Evolutionary conservation across 495 filamentous ascomycete species (phyloP).

Genomic region (Hapsidospora chrysogenum): DNA sequence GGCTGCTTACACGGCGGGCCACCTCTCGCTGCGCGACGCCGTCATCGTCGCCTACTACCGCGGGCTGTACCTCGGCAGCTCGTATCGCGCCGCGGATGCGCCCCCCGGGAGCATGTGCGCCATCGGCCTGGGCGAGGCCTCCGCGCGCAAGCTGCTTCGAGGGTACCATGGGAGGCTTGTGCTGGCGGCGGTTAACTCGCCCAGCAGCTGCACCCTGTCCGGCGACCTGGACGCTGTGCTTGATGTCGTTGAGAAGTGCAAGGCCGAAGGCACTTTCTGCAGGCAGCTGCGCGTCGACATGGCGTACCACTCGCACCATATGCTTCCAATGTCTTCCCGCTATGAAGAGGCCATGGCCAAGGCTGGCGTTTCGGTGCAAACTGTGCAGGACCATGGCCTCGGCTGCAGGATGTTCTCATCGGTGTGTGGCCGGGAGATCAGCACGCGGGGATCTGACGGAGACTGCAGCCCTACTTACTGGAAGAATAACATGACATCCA

Average conservation of each 20-base stretch:
- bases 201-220: constrained; percentile 15
- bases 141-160: constrained; percentile 8
- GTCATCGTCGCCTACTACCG: constrained; percentile 14
- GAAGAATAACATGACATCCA: constrained; percentile 16
- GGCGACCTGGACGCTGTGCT: constrained; percentile 7
- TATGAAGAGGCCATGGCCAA: constrained; percentile 11
- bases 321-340: constrained; percentile 9
- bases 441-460: not conserved
- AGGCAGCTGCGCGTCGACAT: constrained; percentile 7
- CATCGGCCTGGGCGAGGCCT: constrained; percentile 9
- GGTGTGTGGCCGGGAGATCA: constrained; percentile 1
- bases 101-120: constrained; percentile 26
- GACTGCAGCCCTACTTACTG: constrained; percentile 15
- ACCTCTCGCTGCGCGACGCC: constrained; percentile 20
- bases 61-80: constrained; percentile 13
- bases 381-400: constrained; percentile 2
- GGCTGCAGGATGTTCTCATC: constrained; percentile 5
- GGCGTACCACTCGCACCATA: constrained; percentile 19
- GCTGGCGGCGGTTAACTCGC: constrained; percentile 19
- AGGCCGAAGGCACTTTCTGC: constrained; percentile 2
- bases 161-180: constrained; percentile 2
- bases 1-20: constrained; percentile 14
- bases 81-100: not conserved
- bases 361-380: constrained; percentile 1
- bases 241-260: not conserved